Evolutionary conservation across 768 basidiomycete genomes (phyloP), one percentile per base, ranked within the genome.

Genomic region (Lactarius vividus): DNA sequence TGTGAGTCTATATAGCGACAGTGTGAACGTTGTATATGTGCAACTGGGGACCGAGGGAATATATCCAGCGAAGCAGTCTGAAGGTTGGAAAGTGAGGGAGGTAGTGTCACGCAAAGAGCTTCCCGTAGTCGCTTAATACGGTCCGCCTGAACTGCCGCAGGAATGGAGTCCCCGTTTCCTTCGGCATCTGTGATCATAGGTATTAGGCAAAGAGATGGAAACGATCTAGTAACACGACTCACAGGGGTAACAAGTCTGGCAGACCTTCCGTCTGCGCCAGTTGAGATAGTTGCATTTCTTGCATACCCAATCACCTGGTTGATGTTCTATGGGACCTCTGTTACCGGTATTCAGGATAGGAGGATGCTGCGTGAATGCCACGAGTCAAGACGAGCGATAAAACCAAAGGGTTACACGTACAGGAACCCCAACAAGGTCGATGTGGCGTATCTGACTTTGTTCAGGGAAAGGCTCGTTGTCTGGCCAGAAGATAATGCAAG

Each of bases 311-410:
- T 76, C 72, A 59, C 74, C 74, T 49, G 86, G 85, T 72, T 81
- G 88, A 77, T 92, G 90, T 69, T 91, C 89, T 61, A 94, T 94
- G 9, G 92, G 92, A 29, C 92, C 92, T 63, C 88, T 83, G 75
- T 94, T 94, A 1, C 92, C 92, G 0, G 92, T 94, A 74, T 94
- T 94, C 69, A 94, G 79, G 71, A 94, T 94, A 63, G 92, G 92
- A 28, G 92, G 92, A 69, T 89, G 90, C 86, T 89, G 74, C 13
- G 26, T 37, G 11, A 35, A 55, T n/a, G 23, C 59, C 54, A 29
- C 37, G 26, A 61, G 55, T 70, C 59, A 67, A 52, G 64, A 65
- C 62, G n/a, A 64, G n/a, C 9, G 28, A 42, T 42, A 42, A 57
- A n/a, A 35, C 46, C 53, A 46, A 26, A 40, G 40, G 10, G 42